Percentiles rank a stretch among this genome's conserved stretches.
phyloP scores from a whole-genome alignment of 768 basidiomycete genomes.

The Pulveroboletus sp. region DNA sequence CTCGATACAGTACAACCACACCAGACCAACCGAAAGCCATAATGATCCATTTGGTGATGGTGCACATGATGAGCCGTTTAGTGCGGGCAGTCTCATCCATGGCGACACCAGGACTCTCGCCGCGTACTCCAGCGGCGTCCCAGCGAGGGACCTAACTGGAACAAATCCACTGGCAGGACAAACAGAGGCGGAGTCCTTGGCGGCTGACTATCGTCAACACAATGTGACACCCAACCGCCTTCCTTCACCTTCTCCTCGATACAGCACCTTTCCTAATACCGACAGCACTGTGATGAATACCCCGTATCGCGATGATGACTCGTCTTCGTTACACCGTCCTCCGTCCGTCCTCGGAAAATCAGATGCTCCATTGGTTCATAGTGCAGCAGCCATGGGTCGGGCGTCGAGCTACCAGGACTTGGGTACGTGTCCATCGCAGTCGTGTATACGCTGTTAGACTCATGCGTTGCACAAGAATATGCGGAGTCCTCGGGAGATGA shows the following conservation, averaged over 20 bases:
- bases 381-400: conserved; percentile 39
- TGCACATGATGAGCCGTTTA: conserved; percentile 21
- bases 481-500: conserved; percentile 44
- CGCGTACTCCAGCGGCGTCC: conserved; percentile 21
- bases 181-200: conserved; percentile 24
- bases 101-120: conserved; percentile 19
- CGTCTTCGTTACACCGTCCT: conserved; percentile 7
- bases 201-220: conserved; percentile 24
- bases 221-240: conserved; percentile 16
- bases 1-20: conserved; percentile 7
- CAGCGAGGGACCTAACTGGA: conserved; percentile 7
- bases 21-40: conserved; percentile 8
- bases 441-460: background rate
- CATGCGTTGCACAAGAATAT: conserved; percentile 50
- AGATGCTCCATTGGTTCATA: conserved; percentile 41
- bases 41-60: conserved; percentile 28
- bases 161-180: conserved; percentile 4
- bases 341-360: conserved; percentile 16
- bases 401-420: conserved; percentile 47
- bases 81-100: conserved; percentile 2
- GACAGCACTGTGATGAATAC: conserved; percentile 3
- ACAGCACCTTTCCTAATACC: conserved; percentile 2
- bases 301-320: conserved; percentile 24
- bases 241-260: conserved; percentile 14
- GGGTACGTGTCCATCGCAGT: conserved; percentile 33